These are phyloP conservation scores for Aspergillus vadensis DNA, from an alignment of 2,329 filamentous ascomycete species.

Conservation along the genomic window DNA sequence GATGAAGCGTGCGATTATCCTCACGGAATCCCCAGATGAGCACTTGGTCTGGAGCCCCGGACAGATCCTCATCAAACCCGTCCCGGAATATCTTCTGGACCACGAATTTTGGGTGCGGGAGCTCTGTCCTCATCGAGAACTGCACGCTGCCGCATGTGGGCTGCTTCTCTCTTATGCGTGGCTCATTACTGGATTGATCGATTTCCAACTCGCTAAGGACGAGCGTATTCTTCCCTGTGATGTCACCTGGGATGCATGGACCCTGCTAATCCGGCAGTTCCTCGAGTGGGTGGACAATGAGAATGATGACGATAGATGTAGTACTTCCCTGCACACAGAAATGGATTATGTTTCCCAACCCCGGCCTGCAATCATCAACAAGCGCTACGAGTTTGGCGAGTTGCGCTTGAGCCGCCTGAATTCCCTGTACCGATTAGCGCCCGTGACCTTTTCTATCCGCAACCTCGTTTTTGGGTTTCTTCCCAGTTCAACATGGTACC, in stretches of 20 bases:
- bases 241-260: slow-evolving; percentile 46
- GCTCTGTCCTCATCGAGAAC: slow-evolving; percentile 21
- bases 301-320: too few relatives aligned
- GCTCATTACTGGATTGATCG: slow-evolving; percentile 43
- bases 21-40: slow-evolving; percentile 29
- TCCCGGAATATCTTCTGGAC: slow-evolving; percentile 29
- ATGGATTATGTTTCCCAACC: too few relatives aligned
- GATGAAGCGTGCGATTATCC: slow-evolving; percentile 23
- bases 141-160: slow-evolving; percentile 37
- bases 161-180: slow-evolving; percentile 47
- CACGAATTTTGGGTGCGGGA: slow-evolving; percentile 23
- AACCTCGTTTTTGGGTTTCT: slow-evolving; percentile 23
- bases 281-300: slow-evolving; percentile 23
- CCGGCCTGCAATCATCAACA: too few relatives aligned
- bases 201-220: slow-evolving; percentile 41
- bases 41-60: slow-evolving; percentile 29
- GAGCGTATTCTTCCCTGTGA: slow-evolving; percentile 34
- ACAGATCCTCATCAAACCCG: slow-evolving; percentile 31
- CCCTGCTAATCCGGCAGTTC: slow-evolving; percentile 34
- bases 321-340: too few relatives aligned
- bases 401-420: slow-evolving; percentile 49
- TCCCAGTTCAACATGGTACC: slow-evolving; percentile 40
- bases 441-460: slow-evolving; percentile 23
- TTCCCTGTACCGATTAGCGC: slow-evolving; percentile 42
- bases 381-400: slow-evolving; percentile 48